These are phyloP conservation scores for Iris macrosiphon DNA, from an alignment of 106 monocot genomes.

Conservation along the genomic window DNA sequence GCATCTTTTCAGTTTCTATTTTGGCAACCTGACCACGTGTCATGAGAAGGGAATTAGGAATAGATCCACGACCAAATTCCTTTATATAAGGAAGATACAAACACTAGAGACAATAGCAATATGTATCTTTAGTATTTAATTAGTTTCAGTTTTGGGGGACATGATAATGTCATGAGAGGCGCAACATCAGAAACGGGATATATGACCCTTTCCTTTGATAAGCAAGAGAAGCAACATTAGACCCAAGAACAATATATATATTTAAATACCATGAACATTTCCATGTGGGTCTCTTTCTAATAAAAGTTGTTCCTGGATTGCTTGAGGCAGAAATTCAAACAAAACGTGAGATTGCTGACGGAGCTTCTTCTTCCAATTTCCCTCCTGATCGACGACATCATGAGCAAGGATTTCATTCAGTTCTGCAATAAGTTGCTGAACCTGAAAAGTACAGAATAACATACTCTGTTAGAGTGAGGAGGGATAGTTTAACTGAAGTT, in stretches of 20 bases:
- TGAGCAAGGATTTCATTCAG: conserved; percentile 93
- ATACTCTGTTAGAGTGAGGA: background rate
- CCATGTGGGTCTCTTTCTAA: conserved; percentile 98
- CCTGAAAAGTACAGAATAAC: conserved; percentile 34
- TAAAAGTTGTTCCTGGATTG: conserved; percentile 89
- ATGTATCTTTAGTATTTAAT: no score
- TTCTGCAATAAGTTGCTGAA: conserved; percentile 89
- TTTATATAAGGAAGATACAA: no score
- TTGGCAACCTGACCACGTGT: conserved; percentile 71
- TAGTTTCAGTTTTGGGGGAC: no score
- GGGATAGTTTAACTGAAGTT: background rate
- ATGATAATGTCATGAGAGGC: no score
- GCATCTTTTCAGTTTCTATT: conserved; percentile 97
- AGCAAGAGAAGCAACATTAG: no score
- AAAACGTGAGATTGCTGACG: conserved; percentile 47
- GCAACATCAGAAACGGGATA: no score
- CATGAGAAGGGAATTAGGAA: conserved; percentile 1
- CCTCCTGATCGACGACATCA: conserved; percentile 80
- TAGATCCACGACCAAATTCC: no score
- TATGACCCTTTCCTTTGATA: no score
- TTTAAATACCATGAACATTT: conserved; percentile 75
- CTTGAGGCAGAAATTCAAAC: conserved; percentile 82
- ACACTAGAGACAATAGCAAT: no score
- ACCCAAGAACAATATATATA: background rate
- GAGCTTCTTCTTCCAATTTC: conserved; percentile 85